phyloP scores from a whole-genome alignment of 257 asterid species.

The Solanum okadae region DNA sequence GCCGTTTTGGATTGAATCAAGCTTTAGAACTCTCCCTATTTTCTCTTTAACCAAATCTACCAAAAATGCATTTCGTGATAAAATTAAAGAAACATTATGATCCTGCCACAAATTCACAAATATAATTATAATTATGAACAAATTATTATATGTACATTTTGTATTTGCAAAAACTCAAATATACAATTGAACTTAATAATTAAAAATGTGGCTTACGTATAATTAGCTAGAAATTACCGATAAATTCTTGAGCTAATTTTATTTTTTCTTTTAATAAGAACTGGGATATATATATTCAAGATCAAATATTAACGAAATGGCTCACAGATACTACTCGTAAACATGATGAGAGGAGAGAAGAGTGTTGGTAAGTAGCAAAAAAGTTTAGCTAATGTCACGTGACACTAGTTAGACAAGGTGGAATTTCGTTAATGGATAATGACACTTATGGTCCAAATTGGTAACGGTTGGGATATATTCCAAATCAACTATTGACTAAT shows the following conservation, averaged over 20 bases:
- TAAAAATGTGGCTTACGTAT: no score
- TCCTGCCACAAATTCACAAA: conserved; percentile 30
- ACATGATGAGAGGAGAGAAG: not conserved
- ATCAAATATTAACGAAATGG: not conserved
- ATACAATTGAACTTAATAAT: no score
- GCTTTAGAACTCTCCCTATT: conserved; percentile 39
- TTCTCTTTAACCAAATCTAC: conserved; percentile 49
- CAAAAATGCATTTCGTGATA: conserved; percentile 56
- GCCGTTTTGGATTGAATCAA: conserved; percentile 56
- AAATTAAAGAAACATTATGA: conserved; percentile 31
- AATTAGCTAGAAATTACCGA: not conserved
- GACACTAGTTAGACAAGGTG: not conserved
- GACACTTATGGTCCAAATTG: not conserved
- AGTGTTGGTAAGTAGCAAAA: not conserved
- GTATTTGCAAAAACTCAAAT: no score
- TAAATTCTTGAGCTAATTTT: no score
- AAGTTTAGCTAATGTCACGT: not conserved
- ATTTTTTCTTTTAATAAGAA: no score
- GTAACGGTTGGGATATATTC: not conserved
- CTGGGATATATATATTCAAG: no score
- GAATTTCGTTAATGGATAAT: not conserved
- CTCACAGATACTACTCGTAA: not conserved
- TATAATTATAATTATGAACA: no score
- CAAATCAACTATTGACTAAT: not conserved
- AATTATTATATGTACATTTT: no score